phyloP scores from a whole-genome alignment of 2,329 filamentous ascomycete genomes.

The Colletotrichum gloeosporioides region DNA sequence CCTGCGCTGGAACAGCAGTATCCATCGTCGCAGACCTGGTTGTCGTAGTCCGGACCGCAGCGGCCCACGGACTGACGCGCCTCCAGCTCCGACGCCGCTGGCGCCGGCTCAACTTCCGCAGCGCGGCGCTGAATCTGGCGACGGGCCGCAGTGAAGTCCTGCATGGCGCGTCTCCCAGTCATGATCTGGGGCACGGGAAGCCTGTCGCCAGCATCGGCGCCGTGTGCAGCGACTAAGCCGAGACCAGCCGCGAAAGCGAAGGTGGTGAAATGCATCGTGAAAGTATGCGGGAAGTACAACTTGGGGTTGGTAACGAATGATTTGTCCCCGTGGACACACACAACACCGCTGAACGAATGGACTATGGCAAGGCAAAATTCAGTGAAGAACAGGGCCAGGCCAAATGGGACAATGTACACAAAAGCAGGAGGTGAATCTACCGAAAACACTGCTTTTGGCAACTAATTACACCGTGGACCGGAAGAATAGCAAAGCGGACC shows the following conservation, averaged over 20 bases:
- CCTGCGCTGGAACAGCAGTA: constrained; percentile 50
- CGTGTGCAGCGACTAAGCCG: constrained; percentile 12
- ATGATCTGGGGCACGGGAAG: constrained; percentile 9
- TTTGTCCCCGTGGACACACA: neutral
- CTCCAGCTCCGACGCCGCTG: constrained; percentile 7
- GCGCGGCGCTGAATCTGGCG: constrained; percentile 9
- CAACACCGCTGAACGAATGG: constrained; percentile 7
- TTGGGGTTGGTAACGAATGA: neutral
- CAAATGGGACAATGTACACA: neutral
- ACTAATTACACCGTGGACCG: constrained; percentile 7
- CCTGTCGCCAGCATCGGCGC: neutral
- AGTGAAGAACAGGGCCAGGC: constrained; percentile 15
- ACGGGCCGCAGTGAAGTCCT: constrained; percentile 9
- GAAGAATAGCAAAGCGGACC: neutral
- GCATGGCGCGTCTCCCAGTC: constrained; percentile 11
- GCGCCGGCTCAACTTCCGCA: neutral
- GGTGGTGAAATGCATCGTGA: constrained; percentile 4
- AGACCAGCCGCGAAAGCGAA: constrained; percentile 9
- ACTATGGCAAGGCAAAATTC: neutral
- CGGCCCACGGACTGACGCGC: constrained; percentile 50
- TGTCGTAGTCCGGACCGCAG: constrained; percentile 42
- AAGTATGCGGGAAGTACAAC: neutral
- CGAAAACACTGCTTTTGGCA: neutral
- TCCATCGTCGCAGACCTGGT: constrained; percentile 32
- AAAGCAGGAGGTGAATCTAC: neutral